phyloP scores from a whole-genome alignment of 2,329 filamentous ascomycete genomes.

The Exophiala bonariae region DNA sequence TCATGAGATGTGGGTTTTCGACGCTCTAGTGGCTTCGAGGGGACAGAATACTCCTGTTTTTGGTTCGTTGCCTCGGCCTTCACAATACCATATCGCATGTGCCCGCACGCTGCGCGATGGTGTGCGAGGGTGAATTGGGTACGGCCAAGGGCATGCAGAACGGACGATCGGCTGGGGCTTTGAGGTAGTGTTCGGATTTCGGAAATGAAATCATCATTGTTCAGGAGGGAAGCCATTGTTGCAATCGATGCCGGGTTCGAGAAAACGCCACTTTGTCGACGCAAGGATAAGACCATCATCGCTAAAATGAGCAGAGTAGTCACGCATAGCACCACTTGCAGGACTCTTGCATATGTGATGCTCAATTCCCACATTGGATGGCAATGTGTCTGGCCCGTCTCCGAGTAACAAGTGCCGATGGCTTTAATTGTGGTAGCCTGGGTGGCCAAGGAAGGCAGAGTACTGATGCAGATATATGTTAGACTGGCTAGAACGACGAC shows the following conservation, averaged over 20 bases:
- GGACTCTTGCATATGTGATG: conserved; percentile 1
- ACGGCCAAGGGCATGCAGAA: not conserved
- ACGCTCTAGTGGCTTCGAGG: too few relatives aligned
- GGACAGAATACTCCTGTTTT: too few relatives aligned
- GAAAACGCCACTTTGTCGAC: conserved; percentile 13
- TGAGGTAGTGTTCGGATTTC: not conserved
- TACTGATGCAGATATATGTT: conserved; percentile 6
- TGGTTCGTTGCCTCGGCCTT: not conserved
- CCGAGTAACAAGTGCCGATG: conserved; percentile 7
- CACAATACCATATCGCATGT: conserved; percentile 12
- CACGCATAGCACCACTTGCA: conserved; percentile 9
- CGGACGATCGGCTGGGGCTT: conserved; percentile 2
- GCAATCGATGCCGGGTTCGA: conserved; percentile 18
- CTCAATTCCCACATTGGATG: conserved; percentile 20
- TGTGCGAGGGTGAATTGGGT: conserved; percentile 9
- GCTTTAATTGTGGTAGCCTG: conserved; percentile 15
- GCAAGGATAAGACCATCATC: conserved; percentile 10
- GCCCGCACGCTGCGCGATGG: conserved; percentile 6
- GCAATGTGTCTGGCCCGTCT: conserved; percentile 3
- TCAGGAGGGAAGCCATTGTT: conserved; percentile 16
- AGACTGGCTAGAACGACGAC: conserved; percentile 11
- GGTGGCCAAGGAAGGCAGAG: conserved; percentile 9
- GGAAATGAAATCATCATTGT: conserved; percentile 4
- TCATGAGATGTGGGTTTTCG: not conserved
- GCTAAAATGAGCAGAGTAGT: conserved; percentile 10